These are phyloP conservation scores for Middelhovenomyces tepae DNA, from an alignment of 805 yeast genomes.

Conservation along the genomic window DNA sequence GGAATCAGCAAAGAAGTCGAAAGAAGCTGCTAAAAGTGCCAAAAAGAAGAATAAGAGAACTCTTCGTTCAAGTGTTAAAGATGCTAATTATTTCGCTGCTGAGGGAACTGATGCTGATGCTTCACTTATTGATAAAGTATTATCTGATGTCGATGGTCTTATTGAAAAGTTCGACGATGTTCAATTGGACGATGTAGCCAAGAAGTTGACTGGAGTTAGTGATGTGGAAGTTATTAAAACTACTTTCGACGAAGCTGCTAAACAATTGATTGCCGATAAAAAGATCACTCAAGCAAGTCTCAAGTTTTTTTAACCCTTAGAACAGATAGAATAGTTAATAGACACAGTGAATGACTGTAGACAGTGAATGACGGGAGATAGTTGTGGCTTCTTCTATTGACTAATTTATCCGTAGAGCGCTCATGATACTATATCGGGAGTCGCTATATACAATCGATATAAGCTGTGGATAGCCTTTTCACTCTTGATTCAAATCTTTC, in stretches of 20 bases:
- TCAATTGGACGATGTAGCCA: constrained; percentile 67
- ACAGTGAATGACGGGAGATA: no score
- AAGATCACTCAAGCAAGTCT: constrained; percentile 23
- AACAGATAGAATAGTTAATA: no score
- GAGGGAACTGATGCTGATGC: constrained; percentile 57
- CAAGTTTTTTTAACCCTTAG: constrained; percentile 5
- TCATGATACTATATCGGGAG: no score
- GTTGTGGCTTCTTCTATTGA: no score
- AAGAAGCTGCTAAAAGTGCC: constrained; percentile 80
- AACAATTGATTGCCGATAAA: constrained; percentile 45
- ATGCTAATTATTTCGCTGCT: constrained; percentile 67
- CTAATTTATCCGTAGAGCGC: no score
- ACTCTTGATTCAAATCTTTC: no score
- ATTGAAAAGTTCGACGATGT: constrained; percentile 75
- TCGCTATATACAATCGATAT: no score
- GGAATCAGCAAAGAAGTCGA: constrained; percentile 85
- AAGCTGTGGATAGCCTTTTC: no score
- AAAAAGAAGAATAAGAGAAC: constrained; percentile 96
- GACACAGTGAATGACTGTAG: no score
- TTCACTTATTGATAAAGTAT: constrained; percentile 42
- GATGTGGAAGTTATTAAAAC: constrained; percentile 53
- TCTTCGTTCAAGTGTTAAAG: constrained; percentile 75
- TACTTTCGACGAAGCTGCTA: constrained; percentile 46
- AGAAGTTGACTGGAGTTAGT: constrained; percentile 45
- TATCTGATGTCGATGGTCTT: constrained; percentile 65